These are phyloP conservation scores for Phytophthora podocarpi DNA, from an alignment of 352 stramenopile species.

Conservation along the genomic window DNA sequence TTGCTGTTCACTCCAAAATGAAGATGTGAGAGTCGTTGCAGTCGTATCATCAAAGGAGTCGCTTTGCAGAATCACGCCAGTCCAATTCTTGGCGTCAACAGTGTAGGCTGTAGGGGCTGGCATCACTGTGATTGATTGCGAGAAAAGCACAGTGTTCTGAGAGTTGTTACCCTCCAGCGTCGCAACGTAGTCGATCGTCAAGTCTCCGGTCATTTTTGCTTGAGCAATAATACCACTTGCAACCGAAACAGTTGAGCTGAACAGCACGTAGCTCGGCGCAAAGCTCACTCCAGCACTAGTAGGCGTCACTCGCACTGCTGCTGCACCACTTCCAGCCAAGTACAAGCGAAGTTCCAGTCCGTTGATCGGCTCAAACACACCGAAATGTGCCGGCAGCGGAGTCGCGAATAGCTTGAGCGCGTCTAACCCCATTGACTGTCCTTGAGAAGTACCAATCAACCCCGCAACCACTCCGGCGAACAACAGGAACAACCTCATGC, in stretches of 20 bases:
- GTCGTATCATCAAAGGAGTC: constrained; percentile 60
- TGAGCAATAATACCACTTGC: constrained; percentile 18
- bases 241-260: constrained; percentile 16
- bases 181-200: constrained; percentile 41
- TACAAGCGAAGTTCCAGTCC: constrained; percentile 54
- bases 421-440: not conserved
- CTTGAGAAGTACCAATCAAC: not conserved
- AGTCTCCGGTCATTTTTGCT: constrained; percentile 20
- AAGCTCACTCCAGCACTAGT: constrained; percentile 40
- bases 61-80: constrained; percentile 52
- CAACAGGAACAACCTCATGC: constrained; percentile 7
- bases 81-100: constrained; percentile 45
- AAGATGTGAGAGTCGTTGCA: constrained; percentile 23
- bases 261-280: constrained; percentile 30
- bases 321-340: constrained; percentile 14
- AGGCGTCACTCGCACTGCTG: constrained; percentile 38
- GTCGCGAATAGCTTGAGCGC: constrained; percentile 40
- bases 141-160: constrained; percentile 9
- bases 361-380: constrained; percentile 38
- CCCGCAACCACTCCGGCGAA: not conserved
- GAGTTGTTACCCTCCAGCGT: constrained; percentile 11
- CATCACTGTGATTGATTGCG: constrained; percentile 43
- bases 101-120: constrained; percentile 38
- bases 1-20: constrained; percentile 57
- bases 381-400: constrained; percentile 37